These are phyloP conservation scores for Saccharum hybrid DNA, from an alignment of 202 grass and related monocot species.

Conservation along the genomic window DNA sequence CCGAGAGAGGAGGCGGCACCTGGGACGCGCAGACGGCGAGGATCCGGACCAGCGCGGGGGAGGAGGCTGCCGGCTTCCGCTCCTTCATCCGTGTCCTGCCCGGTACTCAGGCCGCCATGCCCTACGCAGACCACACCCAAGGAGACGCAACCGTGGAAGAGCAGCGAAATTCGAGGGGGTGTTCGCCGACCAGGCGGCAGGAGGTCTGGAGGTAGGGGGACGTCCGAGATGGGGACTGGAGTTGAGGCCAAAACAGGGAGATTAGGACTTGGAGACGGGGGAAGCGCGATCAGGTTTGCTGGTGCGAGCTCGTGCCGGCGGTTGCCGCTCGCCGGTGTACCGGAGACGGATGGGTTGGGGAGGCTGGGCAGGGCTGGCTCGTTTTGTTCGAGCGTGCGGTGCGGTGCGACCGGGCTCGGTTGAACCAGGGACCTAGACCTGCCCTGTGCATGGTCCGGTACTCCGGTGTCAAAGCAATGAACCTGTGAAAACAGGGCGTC, in stretches of 20 bases:
- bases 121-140: neutral
- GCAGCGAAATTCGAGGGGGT: neutral
- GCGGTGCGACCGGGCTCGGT: too few relatives aligned
- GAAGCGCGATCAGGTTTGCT: neutral
- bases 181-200: neutral
- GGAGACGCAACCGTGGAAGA: neutral
- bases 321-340: too few relatives aligned
- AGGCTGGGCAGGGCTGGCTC: too few relatives aligned
- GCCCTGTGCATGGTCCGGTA: too few relatives aligned
- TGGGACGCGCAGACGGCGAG: conserved; percentile 72
- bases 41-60: conserved; percentile 56
- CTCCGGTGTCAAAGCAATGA: too few relatives aligned
- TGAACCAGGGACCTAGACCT: too few relatives aligned
- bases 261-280: neutral
- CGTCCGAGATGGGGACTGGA: neutral
- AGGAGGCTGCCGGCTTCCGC: conserved; percentile 51
- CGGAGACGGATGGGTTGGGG: too few relatives aligned
- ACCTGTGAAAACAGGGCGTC: too few relatives aligned
- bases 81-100: conserved; percentile 72
- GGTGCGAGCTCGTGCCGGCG: neutral
- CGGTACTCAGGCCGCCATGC: conserved; percentile 44
- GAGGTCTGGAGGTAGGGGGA: neutral
- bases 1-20: conserved; percentile 38
- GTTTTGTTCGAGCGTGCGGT: too few relatives aligned
- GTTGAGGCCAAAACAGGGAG: neutral